Percentiles rank a stretch among this genome's conserved stretches.
These are phyloP conservation scores for Zopfia rhizophila DNA, from an alignment of 2,329 filamentous ascomycete genomes.

Conservation along the genomic window DNA sequence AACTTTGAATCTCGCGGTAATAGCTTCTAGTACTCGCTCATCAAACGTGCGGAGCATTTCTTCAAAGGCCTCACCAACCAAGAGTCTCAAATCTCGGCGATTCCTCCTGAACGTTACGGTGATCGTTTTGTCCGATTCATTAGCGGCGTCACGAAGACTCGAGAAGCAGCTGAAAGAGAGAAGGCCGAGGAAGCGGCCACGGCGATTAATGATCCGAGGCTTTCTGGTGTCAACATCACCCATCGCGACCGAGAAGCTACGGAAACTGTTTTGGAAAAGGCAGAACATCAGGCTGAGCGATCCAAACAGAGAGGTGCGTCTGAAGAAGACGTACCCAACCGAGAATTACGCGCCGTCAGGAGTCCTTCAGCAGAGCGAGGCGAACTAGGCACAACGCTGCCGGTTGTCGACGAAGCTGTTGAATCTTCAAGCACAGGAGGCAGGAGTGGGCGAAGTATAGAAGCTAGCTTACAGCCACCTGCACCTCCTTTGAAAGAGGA, in stretches of 20 bases:
- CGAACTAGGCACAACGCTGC: conserved; percentile 70
- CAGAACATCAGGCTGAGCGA: conserved; percentile 72
- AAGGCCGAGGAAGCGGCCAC: conserved; percentile 48
- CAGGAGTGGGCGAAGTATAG: conserved; percentile 59
- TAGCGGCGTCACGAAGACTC: conserved; percentile 86
- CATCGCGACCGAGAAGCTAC: conserved; percentile 49
- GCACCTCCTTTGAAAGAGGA: conserved; percentile 36
- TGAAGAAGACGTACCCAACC: conserved; percentile 70
- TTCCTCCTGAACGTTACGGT: conserved; percentile 89
- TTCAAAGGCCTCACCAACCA: conserved; percentile 92
- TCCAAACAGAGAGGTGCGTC: conserved; percentile 59
- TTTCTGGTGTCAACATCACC: conserved; percentile 51
- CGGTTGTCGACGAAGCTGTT: conserved; percentile 89
- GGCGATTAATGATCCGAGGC: conserved; percentile 48
- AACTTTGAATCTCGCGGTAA: conserved; percentile 34
- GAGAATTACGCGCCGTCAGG: conserved; percentile 67
- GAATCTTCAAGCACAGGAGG: conserved; percentile 76
- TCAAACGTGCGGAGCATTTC: conserved; percentile 96
- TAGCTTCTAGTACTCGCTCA: conserved; percentile 79
- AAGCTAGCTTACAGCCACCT: conserved; percentile 27
- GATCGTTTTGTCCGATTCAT: conserved; percentile 96
- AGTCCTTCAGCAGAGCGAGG: conserved; percentile 68
- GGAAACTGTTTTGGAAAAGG: conserved; percentile 65
- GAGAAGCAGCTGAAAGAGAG: conserved; percentile 78
- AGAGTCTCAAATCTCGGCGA: conserved; percentile 88